Conservation (phyloP, 2,329 filamentous ascomycete species). For the Trichoderma koningiopsis region DNA sequence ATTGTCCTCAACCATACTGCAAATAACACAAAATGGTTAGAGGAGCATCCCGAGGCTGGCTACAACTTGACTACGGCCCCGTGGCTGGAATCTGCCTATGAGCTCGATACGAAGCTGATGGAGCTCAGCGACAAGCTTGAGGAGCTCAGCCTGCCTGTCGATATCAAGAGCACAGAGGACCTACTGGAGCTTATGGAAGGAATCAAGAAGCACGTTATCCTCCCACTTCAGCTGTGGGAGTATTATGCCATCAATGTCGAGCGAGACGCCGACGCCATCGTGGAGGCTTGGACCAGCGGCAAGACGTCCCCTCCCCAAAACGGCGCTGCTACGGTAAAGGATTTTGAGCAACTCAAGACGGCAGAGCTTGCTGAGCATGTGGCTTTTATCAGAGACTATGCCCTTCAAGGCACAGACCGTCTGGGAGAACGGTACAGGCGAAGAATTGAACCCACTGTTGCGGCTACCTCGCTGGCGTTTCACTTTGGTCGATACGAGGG, state of each 20-base stretch:
- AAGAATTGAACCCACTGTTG: slow-evolving; percentile 67
- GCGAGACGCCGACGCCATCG: slow-evolving; percentile 65
- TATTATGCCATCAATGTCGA: slow-evolving; percentile 86
- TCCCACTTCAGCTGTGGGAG: slow-evolving; percentile 82
- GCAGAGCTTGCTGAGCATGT: slow-evolving; percentile 54
- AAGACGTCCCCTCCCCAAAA: slow-evolving; percentile 57
- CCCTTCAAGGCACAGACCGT: slow-evolving; percentile 68
- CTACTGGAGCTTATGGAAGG: slow-evolving; percentile 80
- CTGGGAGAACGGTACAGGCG: slow-evolving; percentile 81
- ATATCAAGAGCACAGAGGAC: slow-evolving; percentile 70
- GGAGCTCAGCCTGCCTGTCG: slow-evolving; percentile 72
- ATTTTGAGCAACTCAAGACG: slow-evolving; percentile 51
- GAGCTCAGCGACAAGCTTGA: slow-evolving; percentile 77
- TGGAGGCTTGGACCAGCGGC: slow-evolving; percentile 71
- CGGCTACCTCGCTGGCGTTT: slow-evolving; percentile 56
- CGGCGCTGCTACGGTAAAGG: slow-evolving; percentile 24
- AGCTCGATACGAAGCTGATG: slow-evolving; percentile 64
- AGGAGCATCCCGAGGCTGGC: slow-evolving; percentile 91
- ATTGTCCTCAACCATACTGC: slow-evolving; percentile 98
- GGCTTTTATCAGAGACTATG: slow-evolving; percentile 67
- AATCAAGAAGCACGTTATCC: slow-evolving; percentile 78
- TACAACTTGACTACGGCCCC: slow-evolving; percentile 94
- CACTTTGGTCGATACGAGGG: slow-evolving; percentile 63
- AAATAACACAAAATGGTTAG: slow-evolving; percentile 90
- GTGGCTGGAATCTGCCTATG: slow-evolving; percentile 66